These are phyloP conservation scores for Gnomoniopsis sp. DNA, from an alignment of 2,329 filamentous ascomycete genomes.

Conservation along the genomic window DNA sequence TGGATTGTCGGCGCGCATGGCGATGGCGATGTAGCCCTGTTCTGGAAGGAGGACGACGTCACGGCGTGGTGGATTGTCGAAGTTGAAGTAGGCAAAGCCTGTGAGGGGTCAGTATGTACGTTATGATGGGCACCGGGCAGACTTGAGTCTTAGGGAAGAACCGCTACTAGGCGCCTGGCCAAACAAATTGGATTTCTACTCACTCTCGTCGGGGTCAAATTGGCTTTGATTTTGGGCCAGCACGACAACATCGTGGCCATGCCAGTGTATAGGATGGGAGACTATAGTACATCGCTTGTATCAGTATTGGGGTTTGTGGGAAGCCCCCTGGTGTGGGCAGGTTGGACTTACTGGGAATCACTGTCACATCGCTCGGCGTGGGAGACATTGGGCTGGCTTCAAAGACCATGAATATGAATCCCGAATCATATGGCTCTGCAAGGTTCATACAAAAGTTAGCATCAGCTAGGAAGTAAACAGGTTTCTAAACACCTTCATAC, in stretches of 20 bases:
- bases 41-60: conserved; percentile 34
- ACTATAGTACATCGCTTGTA: not conserved
- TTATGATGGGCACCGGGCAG: too few species aligned
- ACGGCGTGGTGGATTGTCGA: conserved; percentile 34
- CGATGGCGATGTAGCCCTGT: conserved; percentile 34
- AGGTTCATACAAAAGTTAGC: not conserved
- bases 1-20: conserved; percentile 36
- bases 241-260: conserved; percentile 27
- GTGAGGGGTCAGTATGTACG: too few species aligned
- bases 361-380: not conserved
- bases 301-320: not conserved
- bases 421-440: not conserved
- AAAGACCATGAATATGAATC: conserved; percentile 10
- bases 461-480: not conserved
- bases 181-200: not conserved
- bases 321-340: not conserved
- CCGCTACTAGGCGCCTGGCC: too few species aligned
- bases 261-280: not conserved
- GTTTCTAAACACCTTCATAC: not conserved
- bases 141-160: too few species aligned
- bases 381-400: not conserved
- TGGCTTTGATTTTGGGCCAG: conserved; percentile 21
- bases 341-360: not conserved
- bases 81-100: conserved; percentile 20
- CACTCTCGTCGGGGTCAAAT: conserved; percentile 3